phyloP scores from a whole-genome alignment of 805 yeast genomes.

The Starmerella gropengiesseri region DNA sequence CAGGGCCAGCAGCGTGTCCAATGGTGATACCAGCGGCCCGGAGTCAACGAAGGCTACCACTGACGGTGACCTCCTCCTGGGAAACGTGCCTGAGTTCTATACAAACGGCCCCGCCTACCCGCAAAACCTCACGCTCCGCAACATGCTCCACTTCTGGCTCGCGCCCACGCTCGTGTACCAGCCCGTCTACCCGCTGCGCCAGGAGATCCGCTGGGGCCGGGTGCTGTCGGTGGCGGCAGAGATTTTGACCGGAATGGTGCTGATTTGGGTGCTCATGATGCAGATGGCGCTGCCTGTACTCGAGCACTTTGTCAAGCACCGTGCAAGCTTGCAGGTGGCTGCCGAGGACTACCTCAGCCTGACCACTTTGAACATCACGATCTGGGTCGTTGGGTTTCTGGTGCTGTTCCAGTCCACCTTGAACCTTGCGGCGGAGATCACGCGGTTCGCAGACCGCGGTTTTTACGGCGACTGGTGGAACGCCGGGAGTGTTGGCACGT shows the following conservation, averaged over 20 bases:
- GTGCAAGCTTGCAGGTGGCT: conserved; percentile 23
- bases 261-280: conserved; percentile 33
- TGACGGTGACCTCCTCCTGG: too few species aligned
- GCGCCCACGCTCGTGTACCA: conserved; percentile 41
- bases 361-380: conserved; percentile 33
- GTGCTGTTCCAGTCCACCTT: conserved; percentile 35
- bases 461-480: conserved; percentile 44
- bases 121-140: conserved; percentile 30
- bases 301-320: conserved; percentile 28
- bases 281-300: conserved; percentile 38
- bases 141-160: conserved; percentile 34
- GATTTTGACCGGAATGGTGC: conserved; percentile 27
- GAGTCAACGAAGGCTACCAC: too few species aligned
- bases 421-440: conserved; percentile 37
- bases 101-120: conserved; percentile 32
- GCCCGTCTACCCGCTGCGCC: conserved; percentile 37
- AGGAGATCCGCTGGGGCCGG: conserved; percentile 27
- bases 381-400: conserved; percentile 38
- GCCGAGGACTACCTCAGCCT: conserved; percentile 32
- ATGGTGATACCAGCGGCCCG: not conserved
- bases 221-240: conserved; percentile 32
- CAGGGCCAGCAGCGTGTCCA: conserved; percentile 12
- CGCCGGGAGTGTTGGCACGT: conserved; percentile 38
- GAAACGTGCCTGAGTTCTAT: conserved; percentile 30
- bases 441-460: conserved; percentile 37